Conservation (phyloP, 352 stramenopile species). For the Peronosclerospora sorghi region DNA sequence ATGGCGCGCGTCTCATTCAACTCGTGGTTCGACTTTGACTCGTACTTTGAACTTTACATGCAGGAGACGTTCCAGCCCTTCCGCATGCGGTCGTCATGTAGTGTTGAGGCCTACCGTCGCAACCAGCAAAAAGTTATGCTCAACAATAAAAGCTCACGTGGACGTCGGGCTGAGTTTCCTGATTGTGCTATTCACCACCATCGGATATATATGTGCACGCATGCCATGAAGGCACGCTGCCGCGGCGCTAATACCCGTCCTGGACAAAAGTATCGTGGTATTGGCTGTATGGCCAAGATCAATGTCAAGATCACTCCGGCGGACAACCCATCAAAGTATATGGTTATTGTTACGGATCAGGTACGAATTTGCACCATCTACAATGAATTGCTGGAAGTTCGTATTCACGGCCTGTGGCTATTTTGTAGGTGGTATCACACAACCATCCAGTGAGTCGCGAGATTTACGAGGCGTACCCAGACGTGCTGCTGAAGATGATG, state of each 20-base stretch:
- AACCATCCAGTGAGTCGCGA: constrained; percentile 78
- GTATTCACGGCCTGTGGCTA: neutral
- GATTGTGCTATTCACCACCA: constrained; percentile 76
- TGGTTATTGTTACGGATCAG: constrained; percentile 82
- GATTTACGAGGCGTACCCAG: constrained; percentile 78
- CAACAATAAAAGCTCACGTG: constrained; percentile 79
- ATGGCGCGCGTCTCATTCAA: constrained; percentile 80
- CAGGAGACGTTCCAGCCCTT: constrained; percentile 82
- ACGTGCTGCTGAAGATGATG: constrained; percentile 79
- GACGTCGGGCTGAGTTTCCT: constrained; percentile 67
- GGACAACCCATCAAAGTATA: constrained; percentile 76
- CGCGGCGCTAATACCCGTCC: constrained; percentile 63
- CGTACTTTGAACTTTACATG: constrained; percentile 85
- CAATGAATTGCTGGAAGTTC: neutral
- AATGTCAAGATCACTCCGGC: constrained; percentile 81
- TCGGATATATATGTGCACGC: constrained; percentile 85
- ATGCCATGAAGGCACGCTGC: constrained; percentile 78
- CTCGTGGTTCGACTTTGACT: constrained; percentile 81
- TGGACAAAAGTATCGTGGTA: constrained; percentile 72
- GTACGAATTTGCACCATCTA: constrained; percentile 14
- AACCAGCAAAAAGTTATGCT: constrained; percentile 84
- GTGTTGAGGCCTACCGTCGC: constrained; percentile 67
- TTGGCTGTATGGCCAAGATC: constrained; percentile 80
- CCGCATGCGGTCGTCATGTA: constrained; percentile 78
- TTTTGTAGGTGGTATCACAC: constrained; percentile 65